Percentiles rank a stretch among this genome's conserved stretches.
These are phyloP conservation scores for Raphanus hybrid DNA, from an alignment of 441 rosid species.

Conservation along the genomic window DNA sequence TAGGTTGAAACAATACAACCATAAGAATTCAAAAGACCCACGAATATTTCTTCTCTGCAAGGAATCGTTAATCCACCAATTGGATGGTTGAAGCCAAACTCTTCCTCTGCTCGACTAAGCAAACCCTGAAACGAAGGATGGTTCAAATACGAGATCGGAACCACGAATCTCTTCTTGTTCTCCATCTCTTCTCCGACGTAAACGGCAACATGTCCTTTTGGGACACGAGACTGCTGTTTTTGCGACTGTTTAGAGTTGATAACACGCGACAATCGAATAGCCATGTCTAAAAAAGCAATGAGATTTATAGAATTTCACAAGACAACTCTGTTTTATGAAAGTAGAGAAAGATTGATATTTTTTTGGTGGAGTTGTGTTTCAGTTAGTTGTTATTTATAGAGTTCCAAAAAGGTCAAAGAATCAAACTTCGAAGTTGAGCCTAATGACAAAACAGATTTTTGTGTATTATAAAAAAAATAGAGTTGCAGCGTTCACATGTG, in stretches of 20 bases:
- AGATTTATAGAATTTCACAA: not conserved
- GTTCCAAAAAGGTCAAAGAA: conserved; percentile 29
- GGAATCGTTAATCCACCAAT: conserved; percentile 55
- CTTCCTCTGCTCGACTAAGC: conserved; percentile 52
- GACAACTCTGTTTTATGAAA: conserved; percentile 22
- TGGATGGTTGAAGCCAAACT: conserved; percentile 57
- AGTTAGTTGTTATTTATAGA: conserved; percentile 37
- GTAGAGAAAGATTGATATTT: conserved; percentile 21
- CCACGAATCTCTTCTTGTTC: conserved; percentile 49
- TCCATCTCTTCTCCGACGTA: conserved; percentile 52
- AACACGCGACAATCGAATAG: conserved; percentile 40
- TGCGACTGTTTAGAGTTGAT: conserved; percentile 37
- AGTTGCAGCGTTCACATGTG: conserved; percentile 41
- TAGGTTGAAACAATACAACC: conserved; percentile 35
- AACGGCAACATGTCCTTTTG: conserved; percentile 59
- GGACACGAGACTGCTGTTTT: conserved; percentile 43
- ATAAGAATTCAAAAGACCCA: conserved; percentile 41
- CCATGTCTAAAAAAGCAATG: conserved; percentile 27
- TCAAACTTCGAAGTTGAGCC: conserved; percentile 24
- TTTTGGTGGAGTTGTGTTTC: conserved; percentile 27
- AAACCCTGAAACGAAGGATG: conserved; percentile 52
- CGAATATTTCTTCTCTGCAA: conserved; percentile 48
- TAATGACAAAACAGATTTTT: conserved; percentile 25
- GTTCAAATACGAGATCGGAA: conserved; percentile 51
- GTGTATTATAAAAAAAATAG: conserved; percentile 2